Evolutionary conservation across 768 basidiomycete species (phyloP).

Genomic region (Boletellus ananiceps): DNA sequence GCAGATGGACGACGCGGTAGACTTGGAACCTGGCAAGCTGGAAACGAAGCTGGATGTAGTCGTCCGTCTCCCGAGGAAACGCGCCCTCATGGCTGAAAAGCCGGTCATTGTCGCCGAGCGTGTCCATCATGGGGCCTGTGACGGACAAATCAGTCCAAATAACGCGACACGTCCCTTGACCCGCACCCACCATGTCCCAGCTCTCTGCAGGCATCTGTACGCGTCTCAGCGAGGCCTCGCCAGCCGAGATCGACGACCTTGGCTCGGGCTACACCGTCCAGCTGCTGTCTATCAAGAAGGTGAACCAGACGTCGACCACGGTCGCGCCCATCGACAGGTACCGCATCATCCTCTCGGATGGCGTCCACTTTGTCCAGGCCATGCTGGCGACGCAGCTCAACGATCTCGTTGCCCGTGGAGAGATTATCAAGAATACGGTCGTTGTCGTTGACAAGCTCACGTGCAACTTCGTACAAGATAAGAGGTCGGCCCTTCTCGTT

Average conservation of each 20-base stretch:
- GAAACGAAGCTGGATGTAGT: slow-evolving; percentile 28
- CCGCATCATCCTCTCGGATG: slow-evolving; percentile 88
- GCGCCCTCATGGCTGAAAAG: neutral
- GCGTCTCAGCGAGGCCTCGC: slow-evolving; percentile 42
- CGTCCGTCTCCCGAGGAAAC: slow-evolving; percentile 9
- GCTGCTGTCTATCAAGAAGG: slow-evolving; percentile 79
- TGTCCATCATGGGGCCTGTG: too few relatives aligned
- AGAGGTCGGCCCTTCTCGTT: slow-evolving; percentile 51
- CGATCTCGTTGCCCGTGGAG: slow-evolving; percentile 56
- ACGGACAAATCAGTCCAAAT: slow-evolving; percentile 1
- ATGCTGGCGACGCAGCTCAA: slow-evolving; percentile 96
- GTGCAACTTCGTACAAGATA: slow-evolving; percentile 78
- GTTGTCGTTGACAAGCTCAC: slow-evolving; percentile 71
- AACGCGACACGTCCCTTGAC: slow-evolving; percentile 14
- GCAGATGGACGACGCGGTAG: slow-evolving; percentile 20
- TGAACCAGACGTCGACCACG: slow-evolving; percentile 37
- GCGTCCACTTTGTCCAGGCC: slow-evolving; percentile 78
- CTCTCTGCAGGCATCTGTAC: slow-evolving; percentile 57
- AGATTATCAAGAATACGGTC: slow-evolving; percentile 62
- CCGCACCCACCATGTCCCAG: slow-evolving; percentile 36
- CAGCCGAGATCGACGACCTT: slow-evolving; percentile 25
- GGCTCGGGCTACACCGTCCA: slow-evolving; percentile 56
- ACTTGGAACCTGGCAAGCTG: slow-evolving; percentile 28
- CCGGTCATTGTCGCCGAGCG: too few relatives aligned
- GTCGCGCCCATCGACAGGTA: slow-evolving; percentile 48